Conservation (phyloP, 2,329 filamentous ascomycete genomes). For the Fusarium siculi region DNA sequence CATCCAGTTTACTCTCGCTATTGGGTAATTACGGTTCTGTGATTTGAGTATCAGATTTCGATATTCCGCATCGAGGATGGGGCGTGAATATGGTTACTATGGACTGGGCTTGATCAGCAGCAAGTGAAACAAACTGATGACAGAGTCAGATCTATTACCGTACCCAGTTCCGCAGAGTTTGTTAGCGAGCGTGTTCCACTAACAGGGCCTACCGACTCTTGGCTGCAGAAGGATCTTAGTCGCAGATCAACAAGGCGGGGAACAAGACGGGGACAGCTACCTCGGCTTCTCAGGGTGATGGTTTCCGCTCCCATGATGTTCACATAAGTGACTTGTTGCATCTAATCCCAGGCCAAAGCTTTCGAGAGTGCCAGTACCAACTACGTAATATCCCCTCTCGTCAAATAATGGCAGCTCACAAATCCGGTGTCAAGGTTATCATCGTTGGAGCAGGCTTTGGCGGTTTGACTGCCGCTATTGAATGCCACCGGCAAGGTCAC, state of each 20-base stretch:
- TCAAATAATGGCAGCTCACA: conserved; percentile 11
- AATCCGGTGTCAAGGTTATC: conserved; percentile 30
- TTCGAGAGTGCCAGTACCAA: fast-evolving
- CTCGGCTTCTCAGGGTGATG: conserved; percentile 1
- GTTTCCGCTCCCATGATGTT: not conserved
- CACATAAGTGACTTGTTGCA: not conserved
- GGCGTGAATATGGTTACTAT: not conserved
- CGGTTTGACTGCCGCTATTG: conserved; percentile 32
- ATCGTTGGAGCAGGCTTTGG: conserved; percentile 36
- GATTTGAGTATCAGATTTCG: not conserved
- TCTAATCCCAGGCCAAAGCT: fast-evolving
- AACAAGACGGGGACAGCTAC: not conserved
- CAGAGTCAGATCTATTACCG: fast-evolving
- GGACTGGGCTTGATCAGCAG: not conserved
- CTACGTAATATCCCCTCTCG: fast-evolving
- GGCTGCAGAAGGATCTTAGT: not conserved
- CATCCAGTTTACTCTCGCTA: not conserved
- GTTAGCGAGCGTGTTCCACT: not conserved
- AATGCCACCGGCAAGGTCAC: conserved; percentile 27
- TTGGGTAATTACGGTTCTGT: fast-evolving
- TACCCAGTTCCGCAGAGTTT: not conserved
- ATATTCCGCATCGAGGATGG: not conserved
- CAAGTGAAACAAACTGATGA: not conserved
- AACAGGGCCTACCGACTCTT: not conserved
- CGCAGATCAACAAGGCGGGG: conserved; percentile 11